These are phyloP conservation scores for Ophiostoma ulmi DNA, from an alignment of 2,329 filamentous ascomycete genomes.

Conservation along the genomic window DNA sequence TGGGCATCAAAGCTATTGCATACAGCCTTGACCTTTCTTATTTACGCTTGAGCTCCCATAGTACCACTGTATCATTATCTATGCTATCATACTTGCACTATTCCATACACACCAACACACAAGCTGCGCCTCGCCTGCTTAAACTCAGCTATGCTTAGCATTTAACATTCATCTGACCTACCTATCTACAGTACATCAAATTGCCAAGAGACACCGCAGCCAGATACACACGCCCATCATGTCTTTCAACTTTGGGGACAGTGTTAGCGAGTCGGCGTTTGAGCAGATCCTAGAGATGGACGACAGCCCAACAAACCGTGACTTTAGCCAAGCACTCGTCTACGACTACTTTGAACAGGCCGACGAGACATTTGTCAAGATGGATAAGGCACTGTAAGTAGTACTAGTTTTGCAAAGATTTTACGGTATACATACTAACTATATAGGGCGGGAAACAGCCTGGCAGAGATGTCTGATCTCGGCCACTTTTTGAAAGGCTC, in stretches of 20 bases:
- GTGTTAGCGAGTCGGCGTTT: slow-evolving; percentile 76
- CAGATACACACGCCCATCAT: slow-evolving; percentile 33
- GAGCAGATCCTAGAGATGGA: slow-evolving; percentile 98
- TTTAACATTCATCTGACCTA: background rate
- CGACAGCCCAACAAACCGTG: slow-evolving; percentile 74
- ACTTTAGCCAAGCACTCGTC: slow-evolving; percentile 86
- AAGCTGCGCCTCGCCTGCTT: background rate
- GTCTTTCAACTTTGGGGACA: slow-evolving; percentile 63
- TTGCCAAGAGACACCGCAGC: background rate
- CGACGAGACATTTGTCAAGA: slow-evolving; percentile 75
- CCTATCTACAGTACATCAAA: background rate
- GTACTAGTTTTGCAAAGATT: slow-evolving; percentile 32
- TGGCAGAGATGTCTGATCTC: slow-evolving; percentile 70
- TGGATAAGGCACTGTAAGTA: slow-evolving; percentile 73
- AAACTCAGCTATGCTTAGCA: background rate
- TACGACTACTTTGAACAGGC: slow-evolving; percentile 92
- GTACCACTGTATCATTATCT: background rate
- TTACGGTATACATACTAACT: background rate
- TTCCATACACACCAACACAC: background rate
- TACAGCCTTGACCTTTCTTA: background rate
- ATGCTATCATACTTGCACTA: background rate
- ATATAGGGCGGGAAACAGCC: slow-evolving; percentile 46
- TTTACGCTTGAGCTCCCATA: background rate
- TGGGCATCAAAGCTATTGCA: background rate
- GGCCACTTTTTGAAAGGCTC: slow-evolving; percentile 98